Evolutionary conservation across 2,329 filamentous ascomycete species (phyloP), one percentile per base, ranked within the genome.

Genomic region (Phoma sp.): DNA sequence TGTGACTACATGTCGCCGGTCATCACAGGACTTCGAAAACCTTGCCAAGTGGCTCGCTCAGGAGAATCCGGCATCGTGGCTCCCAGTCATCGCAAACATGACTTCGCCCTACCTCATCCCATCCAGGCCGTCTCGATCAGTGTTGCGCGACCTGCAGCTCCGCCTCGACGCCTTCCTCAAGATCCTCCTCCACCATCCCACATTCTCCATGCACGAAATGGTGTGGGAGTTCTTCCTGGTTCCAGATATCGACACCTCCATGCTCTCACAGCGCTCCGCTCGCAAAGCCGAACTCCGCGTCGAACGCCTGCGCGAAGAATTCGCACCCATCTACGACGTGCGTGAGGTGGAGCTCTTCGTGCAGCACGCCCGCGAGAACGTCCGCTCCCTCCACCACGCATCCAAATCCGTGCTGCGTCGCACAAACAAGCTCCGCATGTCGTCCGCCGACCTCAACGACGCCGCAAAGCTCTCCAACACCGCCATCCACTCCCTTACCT

Each of bases 221-320:
- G 83, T 99, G 2, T 99, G 95, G 96, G 95, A 99, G 67, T 99
- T 99, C 77, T 96, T 99, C 76, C 83, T 99, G 0, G 93, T 99
- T 11, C 95, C 95, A 1, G 95, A 99, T 64, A 86, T 99, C 42
- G 91, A 96, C 71, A 84, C 91, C 0, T 87, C 92, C 17, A 92
- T 93, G 85, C 93, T 98, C 83, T 89, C 91, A 47, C 89, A 96
- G 73, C 86, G 95, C 42, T 96, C 91, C 59, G 87, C 87, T 49
- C 86, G 92, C 57, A 99, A 99, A 76, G 90, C 92, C 4, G 89
- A 93, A 72, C 86, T 89, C 0, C 84, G 93, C 23, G 81, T 85
- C 3, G 95, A 99, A 69, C 93, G 88, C 50, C 88, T 99, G 28
- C 85, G 87, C 47, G 95, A 99, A 56, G 95, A 99, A 71, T 91